Evolutionary conservation across 2,329 filamentous ascomycete genomes (phyloP), one percentile per base, ranked within the genome.

Genomic region (Xylariaceae sp.): DNA sequence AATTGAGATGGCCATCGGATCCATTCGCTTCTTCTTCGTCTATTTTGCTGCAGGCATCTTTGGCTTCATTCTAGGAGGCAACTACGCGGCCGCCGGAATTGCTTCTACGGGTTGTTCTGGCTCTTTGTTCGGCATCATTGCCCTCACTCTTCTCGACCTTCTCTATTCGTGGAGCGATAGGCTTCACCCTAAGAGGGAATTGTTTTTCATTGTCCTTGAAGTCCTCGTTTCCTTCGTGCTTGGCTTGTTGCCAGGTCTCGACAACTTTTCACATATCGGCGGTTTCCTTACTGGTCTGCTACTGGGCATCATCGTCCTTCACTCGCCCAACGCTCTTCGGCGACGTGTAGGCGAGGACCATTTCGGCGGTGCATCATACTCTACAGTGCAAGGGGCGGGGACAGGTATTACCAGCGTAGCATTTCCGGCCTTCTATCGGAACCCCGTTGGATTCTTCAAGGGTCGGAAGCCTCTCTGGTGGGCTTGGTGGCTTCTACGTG

Each of bases 191-290:
- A 79, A 85, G 69, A 88, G 89, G 60, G 94, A 97, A 63, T 75
- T 99, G n/a, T 74, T 89, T 48, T 96, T 95, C 70, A 88, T 97
- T 68, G 57, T 92, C 43, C 73, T 97, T 50, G 92, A 97, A 64
- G 83, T 97, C 56, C 75, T 86, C 59, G 91, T 99, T 59, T 90
- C 91, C 0, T 97, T 99, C 66, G 90, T 94, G 14, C 81, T 99
- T 2, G 94, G 94, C 33, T 80, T 99, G 4, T 79, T 99, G 1
- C 94, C 94, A 0, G 93, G 92, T 9, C 74, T 99, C 43, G 94
- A 99, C 76, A 99, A 99, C 71, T 99, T 97, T 70, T 89, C 90
- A 14, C 94, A 99, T 62, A 97, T 99, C 56, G 94, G 94, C 49
- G 94, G 94, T 2, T 97, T 97, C 69, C 73, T 96, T 46, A 96